Percentiles rank a stretch among this genome's conserved stretches.
phyloP scores from a whole-genome alignment of 1,284 basidiomycete species.

The Vanrija humicola region DNA sequence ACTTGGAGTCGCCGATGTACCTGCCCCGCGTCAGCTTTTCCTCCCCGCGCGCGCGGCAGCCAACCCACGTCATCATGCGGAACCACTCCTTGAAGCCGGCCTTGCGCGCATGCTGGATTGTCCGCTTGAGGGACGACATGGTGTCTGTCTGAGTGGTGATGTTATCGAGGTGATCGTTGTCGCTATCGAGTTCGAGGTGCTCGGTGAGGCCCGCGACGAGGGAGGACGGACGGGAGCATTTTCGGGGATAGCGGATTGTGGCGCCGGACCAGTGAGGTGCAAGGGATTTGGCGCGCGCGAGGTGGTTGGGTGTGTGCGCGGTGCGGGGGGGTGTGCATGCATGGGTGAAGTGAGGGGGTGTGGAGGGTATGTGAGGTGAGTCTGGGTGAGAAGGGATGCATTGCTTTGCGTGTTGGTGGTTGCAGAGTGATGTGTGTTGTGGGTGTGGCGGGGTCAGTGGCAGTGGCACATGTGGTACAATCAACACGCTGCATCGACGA shows the following conservation, averaged over 20 bases:
- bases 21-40: conserved; percentile 53
- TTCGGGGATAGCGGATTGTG: background rate
- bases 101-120: conserved; percentile 66
- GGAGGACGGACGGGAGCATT: background rate
- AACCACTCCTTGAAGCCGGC: conserved; percentile 78
- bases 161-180: background rate
- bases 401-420: no score
- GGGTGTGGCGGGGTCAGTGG: no score
- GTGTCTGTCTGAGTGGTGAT: conserved; percentile 1
- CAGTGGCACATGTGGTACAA: no score
- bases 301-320: no score
- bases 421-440: no score
- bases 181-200: background rate
- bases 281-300: no score
- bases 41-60: background rate
- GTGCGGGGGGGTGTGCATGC: no score
- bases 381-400: no score
- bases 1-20: conserved; percentile 88
- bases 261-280: background rate
- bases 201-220: background rate
- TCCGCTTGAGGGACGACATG: conserved; percentile 71
- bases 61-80: conserved; percentile 56
- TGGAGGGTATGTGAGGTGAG: no score
- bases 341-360: no score
- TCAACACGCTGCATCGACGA: no score